These are phyloP conservation scores for Fusarium euwallaceae DNA, from an alignment of 2,329 filamentous ascomycete genomes.

Conservation along the genomic window DNA sequence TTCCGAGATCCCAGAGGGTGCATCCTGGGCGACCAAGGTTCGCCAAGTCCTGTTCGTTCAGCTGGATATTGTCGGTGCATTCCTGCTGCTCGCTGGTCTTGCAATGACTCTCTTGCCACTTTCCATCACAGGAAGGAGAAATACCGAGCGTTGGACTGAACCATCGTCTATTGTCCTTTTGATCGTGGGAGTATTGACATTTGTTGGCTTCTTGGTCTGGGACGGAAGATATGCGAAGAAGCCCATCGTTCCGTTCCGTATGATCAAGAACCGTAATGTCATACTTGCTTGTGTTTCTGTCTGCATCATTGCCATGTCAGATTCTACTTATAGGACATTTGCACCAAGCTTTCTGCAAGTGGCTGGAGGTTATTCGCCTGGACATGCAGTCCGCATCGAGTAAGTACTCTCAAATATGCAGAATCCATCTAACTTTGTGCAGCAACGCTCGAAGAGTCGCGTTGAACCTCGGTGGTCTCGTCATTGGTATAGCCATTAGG, in stretches of 20 bases:
- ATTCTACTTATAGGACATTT: slow-evolving; percentile 32
- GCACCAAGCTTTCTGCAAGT: slow-evolving; percentile 31
- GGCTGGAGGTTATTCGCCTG: slow-evolving; percentile 29
- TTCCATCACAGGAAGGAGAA: slow-evolving; percentile 29
- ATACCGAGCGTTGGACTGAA: slow-evolving; percentile 26
- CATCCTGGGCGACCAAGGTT: neutral
- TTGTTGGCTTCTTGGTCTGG: slow-evolving; percentile 28
- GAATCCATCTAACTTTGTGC: neutral
- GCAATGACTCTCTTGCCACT: slow-evolving; percentile 32
- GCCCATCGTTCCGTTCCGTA: slow-evolving; percentile 33
- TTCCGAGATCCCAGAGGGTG: neutral
- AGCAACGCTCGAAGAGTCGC: slow-evolving; percentile 30
- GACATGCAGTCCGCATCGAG: slow-evolving; percentile 31
- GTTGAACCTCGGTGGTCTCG: slow-evolving; percentile 21
- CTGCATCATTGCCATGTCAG: slow-evolving; percentile 31
- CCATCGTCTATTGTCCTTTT: slow-evolving; percentile 29
- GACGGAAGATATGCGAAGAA: slow-evolving; percentile 25
- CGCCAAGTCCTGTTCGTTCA: neutral
- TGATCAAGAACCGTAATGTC: slow-evolving; percentile 35
- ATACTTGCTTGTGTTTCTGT: slow-evolving; percentile 31
- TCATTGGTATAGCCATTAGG: slow-evolving; percentile 11
- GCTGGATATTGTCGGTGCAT: slow-evolving; percentile 28
- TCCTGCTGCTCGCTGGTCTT: slow-evolving; percentile 27
- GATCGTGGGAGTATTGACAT: slow-evolving; percentile 21
- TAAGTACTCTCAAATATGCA: neutral